Percentiles rank a stretch among this genome's conserved stretches.
Conservation (phyloP, 2,329 filamentous ascomycete species). For the Sclerotiophoma versabilis region DNA sequence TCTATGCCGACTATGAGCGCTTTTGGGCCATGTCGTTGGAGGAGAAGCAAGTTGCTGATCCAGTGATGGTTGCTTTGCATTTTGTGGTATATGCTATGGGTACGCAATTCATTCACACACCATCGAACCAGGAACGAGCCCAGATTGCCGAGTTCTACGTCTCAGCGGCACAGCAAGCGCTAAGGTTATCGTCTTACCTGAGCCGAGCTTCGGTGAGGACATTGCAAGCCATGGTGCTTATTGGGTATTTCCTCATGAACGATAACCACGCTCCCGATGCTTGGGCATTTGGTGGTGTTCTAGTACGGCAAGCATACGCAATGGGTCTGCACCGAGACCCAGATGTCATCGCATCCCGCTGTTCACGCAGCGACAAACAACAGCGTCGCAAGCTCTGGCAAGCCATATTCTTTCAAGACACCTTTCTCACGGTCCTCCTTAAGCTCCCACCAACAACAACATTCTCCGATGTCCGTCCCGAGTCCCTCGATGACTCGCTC, state of each 20-base stretch:
- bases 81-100: constrained; percentile 81
- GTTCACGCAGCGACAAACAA: constrained; percentile 75
- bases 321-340: constrained; percentile 83
- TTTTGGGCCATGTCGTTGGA: constrained; percentile 71
- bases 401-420: constrained; percentile 80
- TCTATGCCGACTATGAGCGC: constrained; percentile 78
- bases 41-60: constrained; percentile 69
- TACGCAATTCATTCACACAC: constrained; percentile 74
- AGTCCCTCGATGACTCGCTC: constrained; percentile 72
- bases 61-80: constrained; percentile 73
- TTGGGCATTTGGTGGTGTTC: constrained; percentile 80
- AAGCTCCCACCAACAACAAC: constrained; percentile 79
- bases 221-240: constrained; percentile 82
- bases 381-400: constrained; percentile 83
- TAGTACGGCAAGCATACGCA: constrained; percentile 79
- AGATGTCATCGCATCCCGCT: constrained; percentile 72
- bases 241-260: constrained; percentile 84
- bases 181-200: constrained; percentile 78
- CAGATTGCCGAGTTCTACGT: constrained; percentile 83
- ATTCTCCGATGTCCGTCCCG: constrained; percentile 79
- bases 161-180: constrained; percentile 78
- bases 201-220: constrained; percentile 76
- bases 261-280: constrained; percentile 85
- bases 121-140: constrained; percentile 67
- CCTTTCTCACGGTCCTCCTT: constrained; percentile 78